Conservation (phyloP, 768 basidiomycete genomes). For the Gelatoporia subvermispora region DNA sequence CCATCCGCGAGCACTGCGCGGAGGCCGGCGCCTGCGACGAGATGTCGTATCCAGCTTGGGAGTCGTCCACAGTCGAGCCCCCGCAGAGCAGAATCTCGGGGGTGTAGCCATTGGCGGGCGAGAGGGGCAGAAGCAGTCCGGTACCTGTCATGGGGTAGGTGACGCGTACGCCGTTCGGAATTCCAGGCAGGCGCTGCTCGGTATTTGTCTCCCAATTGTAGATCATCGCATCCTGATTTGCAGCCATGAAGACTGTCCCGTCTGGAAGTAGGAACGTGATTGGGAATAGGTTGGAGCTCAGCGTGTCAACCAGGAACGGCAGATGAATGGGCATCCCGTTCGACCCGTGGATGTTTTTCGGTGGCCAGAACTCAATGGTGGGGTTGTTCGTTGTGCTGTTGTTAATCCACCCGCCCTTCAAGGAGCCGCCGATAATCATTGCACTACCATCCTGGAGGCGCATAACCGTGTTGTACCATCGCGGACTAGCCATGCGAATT, state of each 20-base stretch:
- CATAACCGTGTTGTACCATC: slow-evolving; percentile 77
- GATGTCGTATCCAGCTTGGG: slow-evolving; percentile 51
- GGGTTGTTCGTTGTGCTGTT: slow-evolving; percentile 79
- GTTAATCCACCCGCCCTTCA: slow-evolving; percentile 83
- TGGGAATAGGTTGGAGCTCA: slow-evolving; percentile 82
- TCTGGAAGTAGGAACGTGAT: slow-evolving; percentile 70
- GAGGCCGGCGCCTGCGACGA: slow-evolving; percentile 73
- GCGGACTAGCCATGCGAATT: slow-evolving; percentile 69
- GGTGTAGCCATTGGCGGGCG: slow-evolving; percentile 53
- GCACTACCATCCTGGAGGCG: slow-evolving; percentile 74
- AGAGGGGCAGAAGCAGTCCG: slow-evolving; percentile 67
- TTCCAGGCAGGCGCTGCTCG: slow-evolving; percentile 56
- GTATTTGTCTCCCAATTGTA: slow-evolving; percentile 68
- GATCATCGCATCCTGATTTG: slow-evolving; percentile 74
- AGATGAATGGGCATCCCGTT: slow-evolving; percentile 64
- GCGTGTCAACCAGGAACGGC: slow-evolving; percentile 61
- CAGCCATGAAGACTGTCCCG: slow-evolving; percentile 68
- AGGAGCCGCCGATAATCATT: slow-evolving; percentile 79
- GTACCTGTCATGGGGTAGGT: slow-evolving; percentile 83
- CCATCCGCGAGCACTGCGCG: slow-evolving; percentile 65
- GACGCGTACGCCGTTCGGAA: slow-evolving; percentile 76
- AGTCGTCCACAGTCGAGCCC: slow-evolving; percentile 64
- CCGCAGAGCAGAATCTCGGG: slow-evolving; percentile 76
- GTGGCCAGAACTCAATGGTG: slow-evolving; percentile 77
- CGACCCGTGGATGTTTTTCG: slow-evolving; percentile 64